Evolutionary conservation across 495 filamentous ascomycete species (phyloP).

Genomic region (Podospora fimiseda): DNA sequence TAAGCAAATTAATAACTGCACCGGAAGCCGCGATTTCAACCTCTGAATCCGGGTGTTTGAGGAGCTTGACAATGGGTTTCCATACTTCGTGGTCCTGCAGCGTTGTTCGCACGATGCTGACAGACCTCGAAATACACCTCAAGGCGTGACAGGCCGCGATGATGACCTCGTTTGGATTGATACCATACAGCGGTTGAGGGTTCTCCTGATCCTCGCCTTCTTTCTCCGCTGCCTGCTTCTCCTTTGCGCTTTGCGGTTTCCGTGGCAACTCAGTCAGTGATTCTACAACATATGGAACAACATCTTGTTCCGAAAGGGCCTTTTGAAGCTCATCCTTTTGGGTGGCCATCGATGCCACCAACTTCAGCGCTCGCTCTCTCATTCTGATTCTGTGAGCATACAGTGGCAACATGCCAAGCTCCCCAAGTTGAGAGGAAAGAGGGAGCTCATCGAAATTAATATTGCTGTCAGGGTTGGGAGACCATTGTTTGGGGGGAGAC

Average conservation of each 20-base stretch:
- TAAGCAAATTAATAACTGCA: constrained; percentile 72
- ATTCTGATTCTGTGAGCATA: constrained; percentile 69
- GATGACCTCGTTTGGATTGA: constrained; percentile 58
- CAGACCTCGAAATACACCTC: constrained; percentile 71
- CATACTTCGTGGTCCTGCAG: constrained; percentile 81
- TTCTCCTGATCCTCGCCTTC: constrained; percentile 4
- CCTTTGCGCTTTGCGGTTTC: constrained; percentile 27
- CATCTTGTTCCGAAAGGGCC: constrained; percentile 70
- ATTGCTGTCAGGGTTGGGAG: constrained; percentile 25
- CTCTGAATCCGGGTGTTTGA: constrained; percentile 69
- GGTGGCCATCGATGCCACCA: constrained; percentile 68
- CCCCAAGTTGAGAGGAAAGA: constrained; percentile 46
- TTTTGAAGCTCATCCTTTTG: constrained; percentile 84
- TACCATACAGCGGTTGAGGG: constrained; percentile 21
- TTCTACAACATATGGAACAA: constrained; percentile 74
- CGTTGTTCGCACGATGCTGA: constrained; percentile 75
- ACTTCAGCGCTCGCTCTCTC: constrained; percentile 70
- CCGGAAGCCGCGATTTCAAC: constrained; percentile 81
- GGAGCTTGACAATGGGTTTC: constrained; percentile 67
- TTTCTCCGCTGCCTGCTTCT: constrained; percentile 15
- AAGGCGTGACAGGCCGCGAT: constrained; percentile 79
- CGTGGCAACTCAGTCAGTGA: constrained; percentile 59
- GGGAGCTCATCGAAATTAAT: constrained; percentile 14
- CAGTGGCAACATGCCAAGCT: constrained; percentile 54
- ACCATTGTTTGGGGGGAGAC: constrained; percentile 38